A percentile compares a stretch with the other conserved stretches of the same genome.
Conservation (phyloP, 1,284 basidiomycete genomes). For the Taiwanofungus camphoratus region DNA sequence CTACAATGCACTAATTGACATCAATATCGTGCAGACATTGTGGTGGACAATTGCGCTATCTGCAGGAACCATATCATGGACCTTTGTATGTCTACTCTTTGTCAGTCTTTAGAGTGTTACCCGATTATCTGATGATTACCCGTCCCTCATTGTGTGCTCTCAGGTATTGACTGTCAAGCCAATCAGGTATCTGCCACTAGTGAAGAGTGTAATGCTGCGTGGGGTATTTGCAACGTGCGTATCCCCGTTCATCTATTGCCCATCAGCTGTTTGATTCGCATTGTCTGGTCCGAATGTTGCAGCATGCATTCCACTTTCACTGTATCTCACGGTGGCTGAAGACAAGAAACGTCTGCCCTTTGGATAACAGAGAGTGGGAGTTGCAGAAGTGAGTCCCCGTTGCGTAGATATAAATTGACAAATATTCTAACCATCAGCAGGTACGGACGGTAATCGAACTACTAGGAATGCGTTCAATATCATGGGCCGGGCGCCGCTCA, state of each 20-base stretch:
- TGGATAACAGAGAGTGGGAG: constrained; percentile 97
- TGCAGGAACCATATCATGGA: constrained; percentile 99
- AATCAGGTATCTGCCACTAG: constrained; percentile 96
- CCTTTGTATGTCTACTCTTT: constrained; percentile 61
- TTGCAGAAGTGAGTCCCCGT: constrained; percentile 80
- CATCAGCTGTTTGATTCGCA: too few species aligned
- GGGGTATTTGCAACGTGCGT: constrained; percentile 97
- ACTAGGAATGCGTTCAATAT: background rate
- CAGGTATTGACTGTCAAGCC: constrained; percentile 99
- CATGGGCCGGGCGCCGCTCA: background rate
- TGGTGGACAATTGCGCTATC: constrained; percentile 95
- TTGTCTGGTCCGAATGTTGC: constrained; percentile 8
- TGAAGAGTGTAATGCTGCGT: constrained; percentile 98
- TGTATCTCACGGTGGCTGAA: constrained; percentile 99
- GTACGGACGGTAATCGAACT: constrained; percentile 17
- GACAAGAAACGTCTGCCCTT: constrained; percentile 96
- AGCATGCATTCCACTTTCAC: constrained; percentile 99
- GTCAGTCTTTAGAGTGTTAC: constrained; percentile 7
- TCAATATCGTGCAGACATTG: constrained; percentile 61
- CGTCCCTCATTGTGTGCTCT: too few species aligned
- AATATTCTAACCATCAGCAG: constrained; percentile 6
- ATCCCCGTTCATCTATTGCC: background rate
- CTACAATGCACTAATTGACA: constrained; percentile 8
- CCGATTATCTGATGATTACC: constrained; percentile 4
- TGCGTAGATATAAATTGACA: background rate